phyloP scores from a whole-genome alignment of 1,139 yeast genomes.

The Kluyveromyces marxianus region DNA sequence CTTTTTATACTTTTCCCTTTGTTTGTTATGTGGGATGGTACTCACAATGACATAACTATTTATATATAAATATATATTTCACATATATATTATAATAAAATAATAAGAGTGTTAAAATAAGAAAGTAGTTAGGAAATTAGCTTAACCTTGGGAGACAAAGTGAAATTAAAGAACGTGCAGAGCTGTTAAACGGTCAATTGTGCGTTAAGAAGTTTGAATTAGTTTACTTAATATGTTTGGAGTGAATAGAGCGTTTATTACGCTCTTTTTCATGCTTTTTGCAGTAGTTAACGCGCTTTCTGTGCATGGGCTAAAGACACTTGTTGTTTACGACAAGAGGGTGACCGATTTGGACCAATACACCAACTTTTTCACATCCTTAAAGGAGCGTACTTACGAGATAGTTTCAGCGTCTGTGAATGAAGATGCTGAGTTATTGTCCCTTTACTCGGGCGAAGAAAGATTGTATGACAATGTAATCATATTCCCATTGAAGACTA shows the following conservation, averaged over 20 bases:
- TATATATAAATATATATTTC: too few species aligned
- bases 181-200: neutral
- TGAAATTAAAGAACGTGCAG: neutral
- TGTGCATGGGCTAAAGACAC: constrained; percentile 25
- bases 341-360: constrained; percentile 25
- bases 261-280: neutral
- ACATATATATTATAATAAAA: too few species aligned
- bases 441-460: constrained; percentile 37
- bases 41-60: too few species aligned
- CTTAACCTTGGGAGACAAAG: too few species aligned
- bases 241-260: neutral
- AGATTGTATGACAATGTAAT: constrained; percentile 47
- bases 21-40: too few species aligned
- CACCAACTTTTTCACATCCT: constrained; percentile 28
- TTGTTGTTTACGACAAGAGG: constrained; percentile 34
- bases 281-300: constrained; percentile 10
- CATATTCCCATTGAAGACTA: constrained; percentile 43
- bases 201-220: neutral
- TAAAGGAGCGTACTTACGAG: constrained; percentile 28
- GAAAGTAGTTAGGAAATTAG: too few species aligned
- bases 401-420: constrained; percentile 22
- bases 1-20: too few species aligned
- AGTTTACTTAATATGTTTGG: neutral
- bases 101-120: too few species aligned
- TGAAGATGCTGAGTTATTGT: constrained; percentile 27